These are phyloP conservation scores for Melaleuca quinquenervia DNA, from an alignment of 345 rosid genomes.

Conservation along the genomic window DNA sequence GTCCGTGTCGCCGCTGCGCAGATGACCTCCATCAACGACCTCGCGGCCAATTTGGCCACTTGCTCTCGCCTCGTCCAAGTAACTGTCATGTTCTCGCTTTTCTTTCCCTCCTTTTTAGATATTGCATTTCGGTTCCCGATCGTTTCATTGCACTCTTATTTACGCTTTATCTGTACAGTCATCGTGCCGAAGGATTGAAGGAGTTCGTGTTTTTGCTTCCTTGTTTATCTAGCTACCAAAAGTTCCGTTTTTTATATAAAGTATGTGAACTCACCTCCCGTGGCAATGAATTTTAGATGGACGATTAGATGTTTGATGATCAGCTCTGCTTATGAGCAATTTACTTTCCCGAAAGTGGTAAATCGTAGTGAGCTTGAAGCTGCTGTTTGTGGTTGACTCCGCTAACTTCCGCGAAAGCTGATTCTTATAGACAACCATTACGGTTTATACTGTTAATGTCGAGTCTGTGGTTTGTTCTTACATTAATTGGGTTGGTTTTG, in stretches of 20 bases:
- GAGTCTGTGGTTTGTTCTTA: not conserved
- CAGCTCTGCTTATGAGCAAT: not conserved
- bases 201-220: not conserved
- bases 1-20: slow-evolving; percentile 93
- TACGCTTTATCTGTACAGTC: not conserved
- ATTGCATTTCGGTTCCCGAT: not conserved
- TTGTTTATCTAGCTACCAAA: not conserved
- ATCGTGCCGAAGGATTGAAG: not conserved
- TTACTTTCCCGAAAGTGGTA: not conserved
- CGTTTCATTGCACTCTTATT: not conserved
- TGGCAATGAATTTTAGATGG: not conserved
- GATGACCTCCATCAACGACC: slow-evolving; percentile 88
- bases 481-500: not conserved
- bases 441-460: not conserved
- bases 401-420: not conserved
- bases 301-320: not conserved
- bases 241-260: not conserved
- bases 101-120: not conserved
- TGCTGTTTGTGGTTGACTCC: not conserved
- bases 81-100: not conserved
- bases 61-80: slow-evolving; percentile 90
- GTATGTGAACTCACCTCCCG: not conserved
- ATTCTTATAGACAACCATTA: not conserved
- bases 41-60: slow-evolving; percentile 69
- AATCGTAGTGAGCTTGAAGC: not conserved